Base-by-base conservation (phyloP, 108 stramenopile genomes). In the Pseudonitzschia delicatissima region DNA sequence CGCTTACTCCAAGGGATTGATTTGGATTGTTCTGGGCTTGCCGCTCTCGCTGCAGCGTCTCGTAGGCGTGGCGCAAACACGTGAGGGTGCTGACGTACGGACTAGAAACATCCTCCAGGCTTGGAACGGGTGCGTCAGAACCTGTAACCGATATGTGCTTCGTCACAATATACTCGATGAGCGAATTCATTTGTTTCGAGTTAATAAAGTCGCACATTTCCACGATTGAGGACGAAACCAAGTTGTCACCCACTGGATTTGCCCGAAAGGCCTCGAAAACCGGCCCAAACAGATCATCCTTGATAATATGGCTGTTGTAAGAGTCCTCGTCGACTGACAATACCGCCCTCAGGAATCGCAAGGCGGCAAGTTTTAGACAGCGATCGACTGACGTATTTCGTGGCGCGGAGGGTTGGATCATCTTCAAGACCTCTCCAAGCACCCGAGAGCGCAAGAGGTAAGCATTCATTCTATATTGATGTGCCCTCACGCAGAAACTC, bases 131-230 rank as follows among this genome's bases (percentile, higher is more conserved):
- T 12, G 50, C 26, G 26, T 62, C 74, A n/a, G 48, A 31, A 4
- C 44, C 44, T 1, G 57, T 52, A 34, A 67, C 39, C 0, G 69
- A 78, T n/a, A 83, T 42, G 68, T 91, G 87, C 42, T 84, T 85
- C 27, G 87, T 81, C 25, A 89, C 90, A 28, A 94, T 91, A 66
- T 88, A 85, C 58, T 94, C 90, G 34, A 94, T 77, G 6, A 94
- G 84, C 0, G 85, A 90, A 40, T 88, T 88, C 70, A 91, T 85
- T 33, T 88, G 90, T 62, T 91, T 83, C 8, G 62, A 67, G 47
- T 84, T 81, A 28, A 94, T 90, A 57, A 80, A 94, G 71, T 94
- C 93, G 51, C 88, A 90, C 78, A 94, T 91, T 69, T 91, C 93
- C 1, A 94, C 77, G 45, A 91, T 82, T 11, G 90, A 82, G 1